Conservation (phyloP, 164 flowering plant genomes). For the Aristolochia californica region DNA sequence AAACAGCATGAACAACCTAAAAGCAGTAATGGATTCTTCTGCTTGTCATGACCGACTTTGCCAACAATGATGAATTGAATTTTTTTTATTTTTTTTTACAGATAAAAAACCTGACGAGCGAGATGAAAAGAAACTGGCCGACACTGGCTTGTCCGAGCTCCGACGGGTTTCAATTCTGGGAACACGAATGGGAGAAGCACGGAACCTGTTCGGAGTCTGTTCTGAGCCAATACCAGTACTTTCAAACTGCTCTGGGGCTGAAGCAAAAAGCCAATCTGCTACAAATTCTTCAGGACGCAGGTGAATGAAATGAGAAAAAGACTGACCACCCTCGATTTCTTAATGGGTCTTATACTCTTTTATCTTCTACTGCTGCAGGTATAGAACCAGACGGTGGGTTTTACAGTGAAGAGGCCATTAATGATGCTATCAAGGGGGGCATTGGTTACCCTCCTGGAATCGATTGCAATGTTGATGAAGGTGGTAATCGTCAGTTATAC, state of each 20-base stretch:
- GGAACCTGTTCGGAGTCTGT: conserved; percentile 41
- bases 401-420: conserved; percentile 26
- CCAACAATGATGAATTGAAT: too few species aligned
- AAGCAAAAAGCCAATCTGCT: conserved; percentile 21
- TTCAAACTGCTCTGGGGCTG: conserved; percentile 28
- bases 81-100: too few species aligned
- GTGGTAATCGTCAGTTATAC: conserved; percentile 31
- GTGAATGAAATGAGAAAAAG: conserved; percentile 6
- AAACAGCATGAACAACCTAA: too few species aligned
- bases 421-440: conserved; percentile 26
- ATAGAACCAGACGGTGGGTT: conserved; percentile 30
- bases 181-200: conserved; percentile 43
- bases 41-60: too few species aligned
- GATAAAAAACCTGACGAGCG: background rate
- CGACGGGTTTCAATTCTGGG: conserved; percentile 28
- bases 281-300: conserved; percentile 21
- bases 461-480: conserved; percentile 32
- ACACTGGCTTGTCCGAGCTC: conserved; percentile 33
- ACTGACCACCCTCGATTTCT: too few species aligned
- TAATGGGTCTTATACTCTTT: too few species aligned
- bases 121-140: conserved; percentile 24
- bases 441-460: conserved; percentile 29
- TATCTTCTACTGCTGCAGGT: too few species aligned
- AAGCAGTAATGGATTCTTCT: too few species aligned
- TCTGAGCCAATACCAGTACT: conserved; percentile 29